These are phyloP conservation scores for Thalassiosira exigua DNA, from an alignment of 352 stramenopile genomes.

Conservation along the genomic window DNA sequence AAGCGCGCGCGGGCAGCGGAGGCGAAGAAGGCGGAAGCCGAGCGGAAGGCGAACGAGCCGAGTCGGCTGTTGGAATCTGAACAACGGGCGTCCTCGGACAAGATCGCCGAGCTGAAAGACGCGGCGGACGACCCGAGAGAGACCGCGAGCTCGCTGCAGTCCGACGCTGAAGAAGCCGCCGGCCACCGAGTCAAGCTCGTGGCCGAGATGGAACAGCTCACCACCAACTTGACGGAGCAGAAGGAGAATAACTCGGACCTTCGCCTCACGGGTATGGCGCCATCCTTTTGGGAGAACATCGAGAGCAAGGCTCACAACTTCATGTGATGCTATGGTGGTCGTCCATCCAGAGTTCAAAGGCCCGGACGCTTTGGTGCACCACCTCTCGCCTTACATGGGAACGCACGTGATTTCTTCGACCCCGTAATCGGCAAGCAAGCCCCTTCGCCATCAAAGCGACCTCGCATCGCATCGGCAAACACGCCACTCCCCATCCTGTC, in stretches of 20 bases:
- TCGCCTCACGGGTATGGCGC: too few relatives aligned
- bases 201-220: slow-evolving; percentile 34
- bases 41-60: slow-evolving; percentile 33
- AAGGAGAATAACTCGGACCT: slow-evolving; percentile 51
- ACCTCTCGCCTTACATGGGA: too few relatives aligned
- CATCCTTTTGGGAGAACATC: too few relatives aligned
- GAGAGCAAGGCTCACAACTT: too few relatives aligned
- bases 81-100: slow-evolving; percentile 18
- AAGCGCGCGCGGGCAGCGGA: slow-evolving; percentile 67
- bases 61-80: slow-evolving; percentile 29
- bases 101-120: slow-evolving; percentile 38
- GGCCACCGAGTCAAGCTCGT: slow-evolving; percentile 23
- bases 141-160: slow-evolving; percentile 27
- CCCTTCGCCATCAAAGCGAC: too few relatives aligned
- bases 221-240: slow-evolving; percentile 27
- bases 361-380: too few relatives aligned
- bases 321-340: too few relatives aligned
- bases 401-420: too few relatives aligned
- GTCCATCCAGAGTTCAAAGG: too few relatives aligned
- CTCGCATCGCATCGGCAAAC: too few relatives aligned
- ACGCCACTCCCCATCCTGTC: too few relatives aligned
- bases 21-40: slow-evolving; percentile 50
- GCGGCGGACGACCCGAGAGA: slow-evolving; percentile 30
- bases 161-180: slow-evolving; percentile 28
- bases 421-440: too few relatives aligned